Evolutionary conservation across 257 asterid genomes (phyloP).

Genomic region (Capsicum baccatum): DNA sequence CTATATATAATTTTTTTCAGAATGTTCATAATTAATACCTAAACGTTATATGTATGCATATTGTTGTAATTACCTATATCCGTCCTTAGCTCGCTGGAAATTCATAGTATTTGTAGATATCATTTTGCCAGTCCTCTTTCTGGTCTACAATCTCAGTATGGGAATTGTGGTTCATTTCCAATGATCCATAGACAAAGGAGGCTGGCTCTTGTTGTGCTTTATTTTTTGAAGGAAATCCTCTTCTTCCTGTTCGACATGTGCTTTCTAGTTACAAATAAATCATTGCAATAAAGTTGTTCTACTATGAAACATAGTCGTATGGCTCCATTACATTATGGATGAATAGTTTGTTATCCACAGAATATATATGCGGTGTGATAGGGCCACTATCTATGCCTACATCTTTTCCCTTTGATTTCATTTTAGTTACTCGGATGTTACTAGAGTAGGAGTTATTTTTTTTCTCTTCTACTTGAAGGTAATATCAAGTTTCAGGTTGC

Average conservation of each 20-base stretch:
- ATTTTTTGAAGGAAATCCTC: slow-evolving; percentile 25
- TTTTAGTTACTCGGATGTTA: too few species aligned
- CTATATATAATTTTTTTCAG: too few species aligned
- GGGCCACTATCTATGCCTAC: too few species aligned
- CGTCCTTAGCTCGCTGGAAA: too few species aligned
- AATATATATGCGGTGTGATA: too few species aligned
- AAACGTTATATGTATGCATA: too few species aligned
- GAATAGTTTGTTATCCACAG: too few species aligned
- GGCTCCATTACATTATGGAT: slow-evolving; percentile 2
- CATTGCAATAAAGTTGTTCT: neutral
- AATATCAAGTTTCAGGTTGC: slow-evolving; percentile 3
- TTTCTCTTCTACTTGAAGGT: neutral
- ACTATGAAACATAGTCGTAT: neutral
- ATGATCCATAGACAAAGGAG: slow-evolving; percentile 18
- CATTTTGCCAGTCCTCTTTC: too few species aligned
- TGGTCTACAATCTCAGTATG: slow-evolving; percentile 17
- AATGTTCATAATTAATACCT: too few species aligned
- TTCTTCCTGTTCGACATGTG: neutral
- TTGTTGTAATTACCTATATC: too few species aligned
- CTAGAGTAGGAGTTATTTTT: neutral
- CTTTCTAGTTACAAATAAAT: slow-evolving; percentile 20
- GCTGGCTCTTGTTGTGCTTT: slow-evolving; percentile 27
- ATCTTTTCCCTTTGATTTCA: too few species aligned
- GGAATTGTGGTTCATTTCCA: slow-evolving; percentile 19
- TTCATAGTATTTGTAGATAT: too few species aligned